These are phyloP conservation scores for Withania somnifera DNA, from an alignment of 305 asterid genomes.

Conservation along the genomic window DNA sequence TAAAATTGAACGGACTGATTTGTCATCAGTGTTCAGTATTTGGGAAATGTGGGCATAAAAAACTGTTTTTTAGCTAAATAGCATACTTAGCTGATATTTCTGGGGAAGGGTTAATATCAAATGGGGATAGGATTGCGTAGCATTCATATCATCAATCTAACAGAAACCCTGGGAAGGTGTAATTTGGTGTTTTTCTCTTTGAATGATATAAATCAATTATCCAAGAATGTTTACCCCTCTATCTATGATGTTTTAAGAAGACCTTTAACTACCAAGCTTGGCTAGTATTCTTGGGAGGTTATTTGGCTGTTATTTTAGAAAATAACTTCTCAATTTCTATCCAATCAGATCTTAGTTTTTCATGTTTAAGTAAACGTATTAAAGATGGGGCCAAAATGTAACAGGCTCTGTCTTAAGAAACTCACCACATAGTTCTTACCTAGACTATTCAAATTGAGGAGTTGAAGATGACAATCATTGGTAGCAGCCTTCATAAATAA, in stretches of 20 bases:
- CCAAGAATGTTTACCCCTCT: background rate
- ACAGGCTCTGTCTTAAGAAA: background rate
- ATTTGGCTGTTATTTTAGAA: background rate
- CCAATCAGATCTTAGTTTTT: background rate
- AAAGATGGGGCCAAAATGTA: background rate
- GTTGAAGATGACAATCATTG: background rate
- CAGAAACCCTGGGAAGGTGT: background rate
- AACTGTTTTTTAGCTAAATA: background rate
- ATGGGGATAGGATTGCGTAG: background rate
- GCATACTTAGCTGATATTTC: too few relatives aligned
- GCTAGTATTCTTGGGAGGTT: background rate
- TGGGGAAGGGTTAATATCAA: background rate
- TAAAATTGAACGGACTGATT: too few relatives aligned
- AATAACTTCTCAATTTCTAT: background rate
- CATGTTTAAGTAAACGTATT: background rate
- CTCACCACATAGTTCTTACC: background rate
- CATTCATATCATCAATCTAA: background rate
- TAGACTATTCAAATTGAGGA: background rate
- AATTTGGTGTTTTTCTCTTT: background rate
- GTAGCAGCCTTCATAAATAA: background rate
- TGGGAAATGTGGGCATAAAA: background rate
- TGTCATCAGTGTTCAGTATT: background rate
- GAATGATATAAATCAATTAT: background rate
- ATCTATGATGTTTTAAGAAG: background rate
- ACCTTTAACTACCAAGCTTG: background rate